These are phyloP conservation scores for Fusarium newnesense DNA, from an alignment of 2,329 filamentous ascomycete genomes.

Conservation along the genomic window DNA sequence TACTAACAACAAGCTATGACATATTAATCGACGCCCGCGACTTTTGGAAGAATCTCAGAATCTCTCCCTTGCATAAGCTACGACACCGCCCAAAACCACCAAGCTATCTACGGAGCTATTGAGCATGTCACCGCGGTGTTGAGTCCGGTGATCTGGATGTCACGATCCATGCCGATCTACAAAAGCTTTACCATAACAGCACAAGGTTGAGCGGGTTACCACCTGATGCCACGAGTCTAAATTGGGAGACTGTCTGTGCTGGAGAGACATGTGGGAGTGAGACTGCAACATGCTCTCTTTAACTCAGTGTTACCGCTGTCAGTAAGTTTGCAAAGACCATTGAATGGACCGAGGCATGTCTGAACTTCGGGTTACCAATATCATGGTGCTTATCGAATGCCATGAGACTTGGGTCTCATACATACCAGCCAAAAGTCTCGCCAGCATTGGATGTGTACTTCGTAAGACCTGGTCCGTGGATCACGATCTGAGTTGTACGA, in stretches of 20 bases:
- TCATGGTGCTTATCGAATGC: constrained; percentile 4
- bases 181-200: background rate
- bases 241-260: constrained; percentile 18
- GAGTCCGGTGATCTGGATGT: constrained; percentile 13
- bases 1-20: constrained; percentile 21
- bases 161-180: constrained; percentile 28
- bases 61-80: constrained; percentile 34
- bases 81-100: constrained; percentile 21
- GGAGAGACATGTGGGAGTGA: background rate
- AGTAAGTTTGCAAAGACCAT: background rate
- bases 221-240: constrained; percentile 11
- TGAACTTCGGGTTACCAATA: background rate
- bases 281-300: background rate
- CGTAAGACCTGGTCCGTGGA: background rate
- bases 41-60: constrained; percentile 10
- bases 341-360: background rate
- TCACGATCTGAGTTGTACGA: constrained; percentile 24
- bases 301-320: background rate
- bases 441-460: constrained; percentile 10
- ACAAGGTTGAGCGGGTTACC: constrained; percentile 8
- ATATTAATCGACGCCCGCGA: constrained; percentile 15
- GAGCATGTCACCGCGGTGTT: constrained; percentile 9
- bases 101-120: constrained; percentile 3
- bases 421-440: constrained; percentile 7
- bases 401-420: constrained; percentile 5